Percentiles rank a stretch among this genome's conserved stretches.
phyloP scores from a whole-genome alignment of 2,329 filamentous ascomycete genomes.

The Amesomyces nigricolor region DNA sequence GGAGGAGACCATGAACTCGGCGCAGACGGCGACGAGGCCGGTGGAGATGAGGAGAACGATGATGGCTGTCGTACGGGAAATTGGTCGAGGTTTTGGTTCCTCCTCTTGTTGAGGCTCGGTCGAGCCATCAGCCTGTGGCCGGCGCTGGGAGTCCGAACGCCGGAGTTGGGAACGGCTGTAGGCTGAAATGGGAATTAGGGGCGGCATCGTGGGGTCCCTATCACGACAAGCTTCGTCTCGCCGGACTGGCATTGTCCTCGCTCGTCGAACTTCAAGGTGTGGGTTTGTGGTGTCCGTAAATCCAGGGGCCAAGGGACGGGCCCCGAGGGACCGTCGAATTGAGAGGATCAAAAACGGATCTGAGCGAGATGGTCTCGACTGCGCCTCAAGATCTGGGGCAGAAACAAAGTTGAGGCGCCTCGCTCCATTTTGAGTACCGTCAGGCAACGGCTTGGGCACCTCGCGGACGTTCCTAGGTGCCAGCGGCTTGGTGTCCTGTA shows the following conservation, averaged over 20 bases:
- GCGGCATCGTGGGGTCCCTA: conserved; percentile 26
- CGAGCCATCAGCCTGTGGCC: neutral
- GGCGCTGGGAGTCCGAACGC: neutral
- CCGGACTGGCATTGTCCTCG: neutral
- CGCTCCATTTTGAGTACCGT: neutral
- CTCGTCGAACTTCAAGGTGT: neutral
- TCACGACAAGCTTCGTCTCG: too few relatives aligned
- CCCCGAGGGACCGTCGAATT: too few relatives aligned
- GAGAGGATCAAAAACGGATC: neutral
- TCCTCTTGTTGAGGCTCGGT: too few relatives aligned
- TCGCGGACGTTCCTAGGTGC: too few relatives aligned
- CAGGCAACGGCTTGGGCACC: neutral
- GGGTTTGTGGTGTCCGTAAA: neutral
- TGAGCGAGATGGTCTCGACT: neutral
- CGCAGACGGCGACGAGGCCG: conserved; percentile 60
- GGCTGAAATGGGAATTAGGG: conserved; percentile 16
- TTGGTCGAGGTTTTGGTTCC: neutral
- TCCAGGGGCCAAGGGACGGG: neutral
- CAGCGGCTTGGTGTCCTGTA: neutral
- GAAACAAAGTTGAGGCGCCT: neutral
- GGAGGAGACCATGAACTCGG: conserved; percentile 63
- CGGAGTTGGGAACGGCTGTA: neutral
- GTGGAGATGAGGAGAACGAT: conserved; percentile 58
- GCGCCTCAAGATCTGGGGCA: neutral
- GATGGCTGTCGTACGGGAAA: conserved; percentile 44